Base-by-base conservation (phyloP, 345 rosid species). In the Salix udensis region DNA sequence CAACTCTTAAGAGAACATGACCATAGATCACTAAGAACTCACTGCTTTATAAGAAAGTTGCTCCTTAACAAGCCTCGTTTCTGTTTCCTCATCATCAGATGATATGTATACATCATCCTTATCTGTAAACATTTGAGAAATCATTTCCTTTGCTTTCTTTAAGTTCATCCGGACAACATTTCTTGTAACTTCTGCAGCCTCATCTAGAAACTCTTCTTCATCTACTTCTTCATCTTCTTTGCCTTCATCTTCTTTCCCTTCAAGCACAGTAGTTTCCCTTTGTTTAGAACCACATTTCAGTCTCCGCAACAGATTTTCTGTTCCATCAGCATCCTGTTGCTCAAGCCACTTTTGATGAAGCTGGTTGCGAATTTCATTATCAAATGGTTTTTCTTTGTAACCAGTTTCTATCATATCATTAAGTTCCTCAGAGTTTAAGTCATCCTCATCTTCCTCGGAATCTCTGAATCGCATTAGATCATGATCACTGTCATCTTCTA, bases 341-440 rank as follows among this genome's bases (percentile, higher is more conserved):
- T 93, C 96, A 68, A 93, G 91, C 93, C 97, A 93, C 79, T 88
- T 84, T 85, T 93, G 99, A 88, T 96, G 99, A 82, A 92, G 94
- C 78, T 91, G 87, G 80, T 87, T 88, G 28, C 98, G 96, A 82
- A 74, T 89, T 74, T 96, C 98, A 79, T 76, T 83, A 74, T 96
- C 99, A 72, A 77, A 67, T 53, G 85, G 86, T 73, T 88, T 87
- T 87, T 96, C 99, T 73, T 88, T 87, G 71, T 74, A 93, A 69
- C 70, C 89, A 73, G 92, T 85, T 72, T 85, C 97, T 78, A 96
- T 92, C 85, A 92, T 86, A 84, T 92, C 92, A 82, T 83, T 83
- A 74, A 91, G 89, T 72, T 91, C 95, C 75, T 88, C 91, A 44
- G 72, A 71, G 73, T 89, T 97, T 61, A 86, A 90, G 71, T 73